A percentile compares a stretch with the other conserved stretches of the same genome.
Conservation (phyloP, 2,329 filamentous ascomycete genomes). For the Aspergillus piperis region DNA sequence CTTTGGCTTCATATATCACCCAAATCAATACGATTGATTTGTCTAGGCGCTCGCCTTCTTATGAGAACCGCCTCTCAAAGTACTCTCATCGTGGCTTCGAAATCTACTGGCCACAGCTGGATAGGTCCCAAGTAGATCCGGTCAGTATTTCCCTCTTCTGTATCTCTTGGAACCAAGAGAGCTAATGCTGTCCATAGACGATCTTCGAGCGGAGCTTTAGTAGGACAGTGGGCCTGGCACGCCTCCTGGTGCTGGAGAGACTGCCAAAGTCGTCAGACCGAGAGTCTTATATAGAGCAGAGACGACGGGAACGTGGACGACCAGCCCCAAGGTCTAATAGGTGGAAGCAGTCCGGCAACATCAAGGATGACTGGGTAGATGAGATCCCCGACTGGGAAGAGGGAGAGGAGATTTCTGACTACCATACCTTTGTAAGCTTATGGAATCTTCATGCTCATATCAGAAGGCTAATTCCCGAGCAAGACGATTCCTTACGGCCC, state of each 20-base stretch:
- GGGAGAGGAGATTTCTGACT: conserved; percentile 74
- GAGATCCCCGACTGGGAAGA: conserved; percentile 83
- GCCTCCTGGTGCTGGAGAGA: conserved; percentile 76
- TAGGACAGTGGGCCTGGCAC: conserved; percentile 73
- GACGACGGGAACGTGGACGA: conserved; percentile 71
- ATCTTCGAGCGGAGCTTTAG: conserved; percentile 82
- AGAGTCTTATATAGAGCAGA: conserved; percentile 69
- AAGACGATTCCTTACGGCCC: conserved; percentile 43
- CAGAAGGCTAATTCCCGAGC: not conserved
- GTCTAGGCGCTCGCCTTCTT: conserved; percentile 76
- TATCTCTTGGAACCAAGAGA: not conserved
- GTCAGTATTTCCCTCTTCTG: conserved; percentile 19
- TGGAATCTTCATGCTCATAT: conserved; percentile 26
- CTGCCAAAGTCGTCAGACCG: conserved; percentile 69
- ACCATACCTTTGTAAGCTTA: conserved; percentile 72
- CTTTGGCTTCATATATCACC: conserved; percentile 75
- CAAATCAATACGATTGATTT: conserved; percentile 81
- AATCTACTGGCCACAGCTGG: conserved; percentile 74
- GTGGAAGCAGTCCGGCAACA: conserved; percentile 62
- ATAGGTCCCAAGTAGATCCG: conserved; percentile 75
- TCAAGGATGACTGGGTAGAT: conserved; percentile 76
- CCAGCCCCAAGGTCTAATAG: conserved; percentile 52
- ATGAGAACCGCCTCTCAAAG: conserved; percentile 83
- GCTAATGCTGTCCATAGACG: conserved; percentile 46
- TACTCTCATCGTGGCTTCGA: conserved; percentile 85